These are phyloP conservation scores for Lactarius sanguifluus DNA, from an alignment of 768 basidiomycete species.

Conservation along the genomic window DNA sequence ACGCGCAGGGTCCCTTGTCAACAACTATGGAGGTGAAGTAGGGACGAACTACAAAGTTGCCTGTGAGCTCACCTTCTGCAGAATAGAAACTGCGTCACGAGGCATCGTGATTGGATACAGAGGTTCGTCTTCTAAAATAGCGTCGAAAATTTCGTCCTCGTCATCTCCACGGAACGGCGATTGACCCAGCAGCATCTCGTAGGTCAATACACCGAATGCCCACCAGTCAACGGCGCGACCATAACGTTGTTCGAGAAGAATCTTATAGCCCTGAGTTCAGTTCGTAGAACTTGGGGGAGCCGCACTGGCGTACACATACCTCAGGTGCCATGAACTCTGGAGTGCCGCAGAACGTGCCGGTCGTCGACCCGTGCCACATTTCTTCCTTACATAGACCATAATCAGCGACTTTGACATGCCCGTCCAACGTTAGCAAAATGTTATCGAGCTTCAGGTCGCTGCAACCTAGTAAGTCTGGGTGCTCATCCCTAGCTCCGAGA, in stretches of 20 bases:
- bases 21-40: slow-evolving; percentile 51
- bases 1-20: slow-evolving; percentile 88
- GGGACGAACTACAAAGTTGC: slow-evolving; percentile 2
- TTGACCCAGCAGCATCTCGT: slow-evolving; percentile 98
- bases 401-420: slow-evolving; percentile 98
- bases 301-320: slow-evolving; percentile 47
- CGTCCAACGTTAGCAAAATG: slow-evolving; percentile 93
- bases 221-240: slow-evolving; percentile 99
- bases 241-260: slow-evolving; percentile 97
- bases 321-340: slow-evolving; percentile 99
- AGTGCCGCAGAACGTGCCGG: slow-evolving; percentile 98
- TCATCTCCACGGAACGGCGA: slow-evolving; percentile 99
- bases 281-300: not conserved
- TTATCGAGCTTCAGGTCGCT: slow-evolving; percentile 98
- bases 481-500: not conserved
- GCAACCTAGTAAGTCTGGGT: slow-evolving; percentile 2
- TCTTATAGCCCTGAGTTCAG: slow-evolving; percentile 48
- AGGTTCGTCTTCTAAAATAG: slow-evolving; percentile 97
- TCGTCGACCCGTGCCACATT: slow-evolving; percentile 96
- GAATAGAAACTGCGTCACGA: slow-evolving; percentile 89
- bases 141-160: slow-evolving; percentile 99
- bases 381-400: slow-evolving; percentile 99
- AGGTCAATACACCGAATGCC: slow-evolving; percentile 98
- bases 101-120: slow-evolving; percentile 99
- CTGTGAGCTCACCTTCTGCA: slow-evolving; percentile 72